A percentile compares a stretch with the other conserved stretches of the same genome.
Evolutionary conservation across 1,284 basidiomycete species (phyloP).

Genomic region (Trichosporon ovoides): DNA sequence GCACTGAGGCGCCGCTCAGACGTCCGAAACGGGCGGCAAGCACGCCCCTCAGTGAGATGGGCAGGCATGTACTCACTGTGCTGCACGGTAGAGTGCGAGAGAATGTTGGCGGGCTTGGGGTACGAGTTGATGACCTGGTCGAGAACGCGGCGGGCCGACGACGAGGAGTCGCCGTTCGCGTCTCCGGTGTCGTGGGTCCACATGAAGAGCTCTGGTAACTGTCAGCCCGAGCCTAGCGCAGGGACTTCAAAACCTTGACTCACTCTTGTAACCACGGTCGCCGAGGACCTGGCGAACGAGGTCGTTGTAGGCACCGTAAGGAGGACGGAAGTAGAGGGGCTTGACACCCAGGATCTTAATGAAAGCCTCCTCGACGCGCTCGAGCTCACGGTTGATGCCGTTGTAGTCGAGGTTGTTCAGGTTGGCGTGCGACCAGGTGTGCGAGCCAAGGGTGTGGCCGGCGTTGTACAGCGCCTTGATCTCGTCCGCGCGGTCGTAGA

Average conservation of each 20-base stretch:
- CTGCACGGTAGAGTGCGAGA: conserved; percentile 35
- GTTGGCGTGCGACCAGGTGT: conserved; percentile 57
- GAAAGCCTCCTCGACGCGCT: conserved; percentile 54
- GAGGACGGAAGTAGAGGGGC: conserved; percentile 52
- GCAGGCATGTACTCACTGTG: conserved; percentile 12
- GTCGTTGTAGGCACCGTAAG: conserved; percentile 56
- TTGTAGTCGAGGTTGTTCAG: conserved; percentile 50
- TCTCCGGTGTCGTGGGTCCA: conserved; percentile 43
- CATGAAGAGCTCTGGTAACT: conserved; percentile 38
- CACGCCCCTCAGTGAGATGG: too few species aligned
- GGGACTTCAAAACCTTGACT: conserved; percentile 6
- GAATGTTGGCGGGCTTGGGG: conserved; percentile 37
- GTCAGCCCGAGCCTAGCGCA: background rate
- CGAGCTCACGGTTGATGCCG: conserved; percentile 48
- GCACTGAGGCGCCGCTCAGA: too few species aligned
- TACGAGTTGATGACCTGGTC: conserved; percentile 28
- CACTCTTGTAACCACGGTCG: conserved; percentile 49
- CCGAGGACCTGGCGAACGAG: conserved; percentile 51
- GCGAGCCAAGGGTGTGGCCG: conserved; percentile 55
- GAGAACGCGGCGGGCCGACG: conserved; percentile 8
- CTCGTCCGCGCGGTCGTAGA: conserved; percentile 47
- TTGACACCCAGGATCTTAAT: conserved; percentile 53
- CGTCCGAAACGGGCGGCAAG: background rate
- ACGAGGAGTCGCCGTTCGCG: conserved; percentile 33
- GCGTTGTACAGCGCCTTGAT: conserved; percentile 10